Base-by-base conservation (phyloP, 345 rosid species). In the Dovyalis caffra region DNA sequence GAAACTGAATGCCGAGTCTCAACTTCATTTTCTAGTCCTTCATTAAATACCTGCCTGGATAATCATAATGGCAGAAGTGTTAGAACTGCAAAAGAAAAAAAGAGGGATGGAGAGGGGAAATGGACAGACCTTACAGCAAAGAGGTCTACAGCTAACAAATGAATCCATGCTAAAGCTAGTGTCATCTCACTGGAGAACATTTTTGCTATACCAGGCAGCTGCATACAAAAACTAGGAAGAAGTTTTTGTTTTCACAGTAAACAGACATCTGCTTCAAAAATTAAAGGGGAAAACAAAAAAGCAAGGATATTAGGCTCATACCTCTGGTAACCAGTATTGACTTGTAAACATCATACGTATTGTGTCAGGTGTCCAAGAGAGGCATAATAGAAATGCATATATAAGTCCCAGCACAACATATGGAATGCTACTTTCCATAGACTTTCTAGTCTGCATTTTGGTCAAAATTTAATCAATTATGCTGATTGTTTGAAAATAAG, bases 161-260 rank as follows among this genome's bases (percentile, higher is more conserved):
- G 98, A 89, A 95, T 90, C 99, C 99, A 95, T 16, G 92, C 97
- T 69, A 98, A 95, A 84, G 98, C 88, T 80, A 95, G 77, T 61
- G 97, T 90, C 84, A 90, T 84, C 77, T 95, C 98, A 77, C 80
- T 89, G 31, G 93, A 82, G 76, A 95, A 95, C 98, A 92, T 88
- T 86, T 91, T 95, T 25, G 89, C 81, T 15, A 95, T 92, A n/a
- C 91, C 96, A 3, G 96, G 74, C 60, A 95, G 81, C 99, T 92
- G 75, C 79, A 31, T 16, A 25, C 3, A 77, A 1, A 67, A 45
- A 66, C n/a, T 43, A 28, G 73, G 66, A n/a, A 37, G 32, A 45
- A 49, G 26, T 20, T 2, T n/a, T 33, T 18, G 33, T 35, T 43
- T 28, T 60, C 34, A 32, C 16, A 75, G 10, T 45, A 12, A 76